These are phyloP conservation scores for Coniochaeta sp. DNA, from an alignment of 2,329 filamentous ascomycete genomes.

Conservation along the genomic window DNA sequence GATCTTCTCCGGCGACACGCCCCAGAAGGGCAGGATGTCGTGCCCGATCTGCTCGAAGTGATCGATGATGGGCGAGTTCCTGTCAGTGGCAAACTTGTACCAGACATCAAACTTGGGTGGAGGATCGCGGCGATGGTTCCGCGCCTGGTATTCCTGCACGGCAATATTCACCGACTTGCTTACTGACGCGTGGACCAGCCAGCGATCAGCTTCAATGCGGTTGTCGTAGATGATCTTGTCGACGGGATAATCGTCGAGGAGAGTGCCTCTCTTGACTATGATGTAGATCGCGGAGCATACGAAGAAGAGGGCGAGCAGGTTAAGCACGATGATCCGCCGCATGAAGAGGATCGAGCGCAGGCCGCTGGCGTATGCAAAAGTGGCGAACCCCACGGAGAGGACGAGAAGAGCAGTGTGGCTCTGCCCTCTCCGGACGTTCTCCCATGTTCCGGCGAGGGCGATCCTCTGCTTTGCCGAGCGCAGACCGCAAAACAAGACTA, in stretches of 20 bases:
- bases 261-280: slow-evolving; percentile 19
- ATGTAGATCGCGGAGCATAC: slow-evolving; percentile 29
- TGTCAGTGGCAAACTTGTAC: slow-evolving; percentile 70
- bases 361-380: slow-evolving; percentile 36
- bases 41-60: slow-evolving; percentile 74
- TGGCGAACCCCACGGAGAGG: slow-evolving; percentile 30
- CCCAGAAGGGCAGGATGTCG: slow-evolving; percentile 73
- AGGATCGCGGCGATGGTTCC: slow-evolving; percentile 57
- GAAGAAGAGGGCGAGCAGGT: slow-evolving; percentile 29
- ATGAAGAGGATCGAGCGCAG: slow-evolving; percentile 35
- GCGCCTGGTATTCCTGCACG: slow-evolving; percentile 40
- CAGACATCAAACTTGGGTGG: slow-evolving; percentile 79
- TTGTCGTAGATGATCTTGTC: slow-evolving; percentile 41
- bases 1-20: slow-evolving; percentile 59
- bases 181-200: slow-evolving; percentile 37
- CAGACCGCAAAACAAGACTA: slow-evolving; percentile 35
- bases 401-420: slow-evolving; percentile 31
- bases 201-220: slow-evolving; percentile 39
- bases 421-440: slow-evolving; percentile 28
- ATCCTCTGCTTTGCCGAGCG: slow-evolving; percentile 27
- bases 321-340: slow-evolving; percentile 29
- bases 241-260: slow-evolving; percentile 33
- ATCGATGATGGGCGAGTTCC: slow-evolving; percentile 65
- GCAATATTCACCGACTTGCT: slow-evolving; percentile 41
- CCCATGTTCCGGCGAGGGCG: slow-evolving; percentile 34